Evolutionary conservation across 345 rosid genomes (phyloP).

Genomic region (Ceriops decandra): DNA sequence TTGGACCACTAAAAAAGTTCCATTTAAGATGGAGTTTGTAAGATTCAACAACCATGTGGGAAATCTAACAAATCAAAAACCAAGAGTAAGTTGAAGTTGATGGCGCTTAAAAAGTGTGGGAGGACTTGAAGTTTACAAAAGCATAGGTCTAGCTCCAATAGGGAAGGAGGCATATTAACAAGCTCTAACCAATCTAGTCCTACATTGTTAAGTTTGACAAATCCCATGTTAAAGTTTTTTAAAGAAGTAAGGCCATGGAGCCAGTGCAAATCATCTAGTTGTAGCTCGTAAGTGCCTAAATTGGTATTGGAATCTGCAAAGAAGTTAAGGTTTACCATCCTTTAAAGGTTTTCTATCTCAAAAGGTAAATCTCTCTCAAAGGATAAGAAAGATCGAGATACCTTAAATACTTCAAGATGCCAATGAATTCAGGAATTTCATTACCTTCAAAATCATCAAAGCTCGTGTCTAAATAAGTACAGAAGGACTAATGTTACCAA

Average conservation of each 20-base stretch:
- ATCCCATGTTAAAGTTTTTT: conserved; percentile 23
- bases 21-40: conserved; percentile 36
- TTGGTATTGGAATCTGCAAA: conserved; percentile 2
- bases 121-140: conserved; percentile 22
- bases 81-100: conserved; percentile 43
- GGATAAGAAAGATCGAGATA: conserved; percentile 24
- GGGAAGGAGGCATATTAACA: conserved; percentile 32
- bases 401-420: conserved; percentile 15
- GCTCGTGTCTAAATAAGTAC: conserved; percentile 31
- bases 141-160: conserved; percentile 25
- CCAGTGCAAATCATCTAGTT: conserved; percentile 15
- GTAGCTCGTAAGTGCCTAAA: conserved; percentile 3
- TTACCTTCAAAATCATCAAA: conserved; percentile 22
- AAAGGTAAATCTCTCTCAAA: conserved; percentile 25
- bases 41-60: conserved; percentile 54
- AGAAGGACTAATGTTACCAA: conserved; percentile 29
- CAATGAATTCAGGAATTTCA: conserved; percentile 27
- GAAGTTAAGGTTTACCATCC: conserved; percentile 24
- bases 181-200: conserved; percentile 24
- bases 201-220: conserved; percentile 20
- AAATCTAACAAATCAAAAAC: conserved; percentile 51
- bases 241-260: conserved; percentile 23
- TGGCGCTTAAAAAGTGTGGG: conserved; percentile 11
- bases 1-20: conserved; percentile 35
- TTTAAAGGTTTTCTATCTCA: conserved; percentile 26